Base-by-base conservation (phyloP, 352 stramenopile species). In the Phytophthora syringae region DNA sequence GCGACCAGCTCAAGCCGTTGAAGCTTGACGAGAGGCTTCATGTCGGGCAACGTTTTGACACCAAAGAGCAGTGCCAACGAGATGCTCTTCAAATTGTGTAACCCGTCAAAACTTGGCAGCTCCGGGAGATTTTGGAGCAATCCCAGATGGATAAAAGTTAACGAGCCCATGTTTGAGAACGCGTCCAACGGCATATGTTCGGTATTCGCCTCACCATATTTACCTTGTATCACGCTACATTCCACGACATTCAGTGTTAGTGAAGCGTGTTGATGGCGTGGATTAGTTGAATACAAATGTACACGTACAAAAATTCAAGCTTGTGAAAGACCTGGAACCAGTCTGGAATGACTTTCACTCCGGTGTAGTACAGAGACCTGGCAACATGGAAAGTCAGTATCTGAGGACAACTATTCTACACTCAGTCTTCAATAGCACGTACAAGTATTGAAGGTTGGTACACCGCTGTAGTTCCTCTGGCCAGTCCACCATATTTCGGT, bases 231-330 rank as follows among this genome's bases (percentile, higher is more conserved):
- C 18, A 24, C 34, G 2, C 56, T 64, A n/a, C 13, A 50, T 34
- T 15, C n/a, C n/a, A n/a, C n/a, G n/a, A 32, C 27, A 32, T 10
- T 32, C 9, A 32, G 27, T 32, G 27, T 32, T 32, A 32, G 5
- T 32, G 9, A 32, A n/a, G n/a, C n/a, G n/a, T n/a, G n/a, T 9
- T 28, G 18, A 20, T 30, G 12, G 18, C 24, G 18, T 11, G 15
- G 6, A n/a, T 25, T 20, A 10, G n/a, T 11, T 43, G 21, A 12
- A 9, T 9, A 0, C 9, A 28, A 10, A 6, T n/a, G 16, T 27
- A 37, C n/a, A 70, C 67, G 15, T 59, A 80, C 72, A 77, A 20
- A 30, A 67, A 72, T 24, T 74, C 56, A 7, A 80, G 47, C 12
- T 68, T 62, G 9, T 42, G 53, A 22, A 80, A 68, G 1, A 7